These are phyloP conservation scores for Gnomoniopsis smithogilvyi DNA, from an alignment of 2,329 filamentous ascomycete genomes.

Conservation along the genomic window DNA sequence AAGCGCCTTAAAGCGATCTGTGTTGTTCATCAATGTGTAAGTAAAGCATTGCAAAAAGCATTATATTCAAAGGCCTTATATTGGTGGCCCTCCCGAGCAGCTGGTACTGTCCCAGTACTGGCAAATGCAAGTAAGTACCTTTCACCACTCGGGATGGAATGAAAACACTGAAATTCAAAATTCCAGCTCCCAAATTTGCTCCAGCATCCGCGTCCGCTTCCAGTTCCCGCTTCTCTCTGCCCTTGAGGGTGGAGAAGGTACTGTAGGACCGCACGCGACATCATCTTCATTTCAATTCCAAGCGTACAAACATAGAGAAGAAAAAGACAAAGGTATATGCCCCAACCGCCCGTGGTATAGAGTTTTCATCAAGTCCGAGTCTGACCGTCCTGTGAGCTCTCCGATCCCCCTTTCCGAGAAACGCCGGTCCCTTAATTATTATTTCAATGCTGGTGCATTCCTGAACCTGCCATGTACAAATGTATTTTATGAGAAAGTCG, in stretches of 20 bases:
- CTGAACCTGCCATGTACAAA: neutral
- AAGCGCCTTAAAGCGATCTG: too few species aligned
- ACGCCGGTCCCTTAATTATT: conserved; percentile 11
- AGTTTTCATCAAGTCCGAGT: conserved; percentile 13
- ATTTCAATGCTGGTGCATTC: conserved; percentile 7
- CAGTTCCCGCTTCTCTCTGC: neutral
- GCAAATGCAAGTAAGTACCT: neutral
- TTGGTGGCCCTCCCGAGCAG: neutral
- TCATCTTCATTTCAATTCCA: neutral
- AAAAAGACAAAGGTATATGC: conserved; percentile 13
- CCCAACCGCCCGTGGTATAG: conserved; percentile 11
- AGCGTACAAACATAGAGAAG: neutral
- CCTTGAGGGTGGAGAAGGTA: too few species aligned
- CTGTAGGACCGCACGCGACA: neutral
- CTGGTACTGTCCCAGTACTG: neutral
- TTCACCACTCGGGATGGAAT: neutral
- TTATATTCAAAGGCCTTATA: neutral
- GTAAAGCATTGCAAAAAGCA: neutral
- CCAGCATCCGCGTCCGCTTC: neutral
- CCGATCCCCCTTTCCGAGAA: conserved; percentile 6
- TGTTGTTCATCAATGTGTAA: too few species aligned
- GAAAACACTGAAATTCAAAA: neutral
- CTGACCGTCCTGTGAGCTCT: conserved; percentile 5
- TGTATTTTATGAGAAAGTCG: conserved; percentile 5
- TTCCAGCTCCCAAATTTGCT: neutral